Conservation (phyloP, 352 stramenopile species). For the Globisporangium okanoganense region DNA sequence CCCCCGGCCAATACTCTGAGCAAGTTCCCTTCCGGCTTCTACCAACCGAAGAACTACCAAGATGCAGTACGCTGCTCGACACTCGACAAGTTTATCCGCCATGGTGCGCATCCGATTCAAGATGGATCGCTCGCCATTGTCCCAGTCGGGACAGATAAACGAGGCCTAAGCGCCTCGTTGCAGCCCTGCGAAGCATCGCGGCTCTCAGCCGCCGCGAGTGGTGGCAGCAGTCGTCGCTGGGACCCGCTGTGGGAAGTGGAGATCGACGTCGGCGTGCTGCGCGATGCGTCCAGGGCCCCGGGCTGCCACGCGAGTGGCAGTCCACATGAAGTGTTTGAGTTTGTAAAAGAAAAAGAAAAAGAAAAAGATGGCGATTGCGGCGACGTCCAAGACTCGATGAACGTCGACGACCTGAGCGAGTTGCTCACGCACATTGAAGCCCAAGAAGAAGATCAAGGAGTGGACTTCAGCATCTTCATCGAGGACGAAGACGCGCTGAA, state of each 20-base stretch:
- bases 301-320: conserved; percentile 10
- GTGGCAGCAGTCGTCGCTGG: conserved; percentile 5
- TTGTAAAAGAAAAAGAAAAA: conserved; percentile 17
- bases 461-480: conserved; percentile 48
- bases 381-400: conserved; percentile 32
- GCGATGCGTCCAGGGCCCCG: conserved; percentile 6
- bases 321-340: conserved; percentile 11
- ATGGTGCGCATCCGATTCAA: conserved; percentile 9
- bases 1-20: conserved; percentile 24
- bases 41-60: conserved; percentile 35
- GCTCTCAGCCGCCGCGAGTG: background rate
- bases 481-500: conserved; percentile 50
- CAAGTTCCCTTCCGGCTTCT: conserved; percentile 31
- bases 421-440: conserved; percentile 52
- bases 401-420: conserved; percentile 51
- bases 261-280: background rate
- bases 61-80: conserved; percentile 25
- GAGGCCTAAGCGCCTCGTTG: conserved; percentile 27
- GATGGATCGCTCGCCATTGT: conserved; percentile 14
- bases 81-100: conserved; percentile 13
- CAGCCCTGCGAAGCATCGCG: conserved; percentile 15
- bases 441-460: conserved; percentile 22
- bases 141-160: conserved; percentile 17
- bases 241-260: conserved; percentile 9
- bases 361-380: conserved; percentile 19